Conservation (phyloP, 2,329 filamentous ascomycete genomes). For the Aspergillus tamarii region DNA sequence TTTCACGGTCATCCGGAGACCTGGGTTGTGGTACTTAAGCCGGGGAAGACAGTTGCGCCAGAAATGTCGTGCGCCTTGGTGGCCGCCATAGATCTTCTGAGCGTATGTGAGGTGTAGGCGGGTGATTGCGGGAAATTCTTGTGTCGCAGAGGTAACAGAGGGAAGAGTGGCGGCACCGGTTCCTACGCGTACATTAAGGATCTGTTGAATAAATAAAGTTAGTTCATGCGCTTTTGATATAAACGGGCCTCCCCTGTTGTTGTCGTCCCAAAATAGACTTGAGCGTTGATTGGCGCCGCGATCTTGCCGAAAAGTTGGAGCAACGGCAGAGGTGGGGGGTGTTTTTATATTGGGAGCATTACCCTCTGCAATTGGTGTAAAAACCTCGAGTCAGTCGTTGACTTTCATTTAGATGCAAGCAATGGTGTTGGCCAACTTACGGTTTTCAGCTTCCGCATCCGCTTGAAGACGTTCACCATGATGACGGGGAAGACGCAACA, state of each 20-base stretch:
- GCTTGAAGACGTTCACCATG: constrained; percentile 59
- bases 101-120: constrained; percentile 50
- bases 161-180: constrained; percentile 83
- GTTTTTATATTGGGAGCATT: constrained; percentile 12
- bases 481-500: constrained; percentile 22
- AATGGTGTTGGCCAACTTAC: constrained; percentile 47
- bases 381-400: constrained; percentile 4
- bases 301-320: neutral
- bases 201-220: constrained; percentile 48
- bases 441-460: constrained; percentile 73
- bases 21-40: constrained; percentile 92
- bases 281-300: neutral
- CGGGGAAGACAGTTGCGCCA: constrained; percentile 81
- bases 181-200: constrained; percentile 76
- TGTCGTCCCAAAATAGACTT: too few species aligned
- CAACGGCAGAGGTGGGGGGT: neutral
- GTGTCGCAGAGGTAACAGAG: constrained; percentile 29
- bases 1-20: constrained; percentile 79
- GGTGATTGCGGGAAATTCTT: constrained; percentile 43
- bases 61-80: constrained; percentile 71
- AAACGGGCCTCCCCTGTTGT: neutral
- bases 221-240: neutral
- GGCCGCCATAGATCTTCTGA: constrained; percentile 44
- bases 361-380: constrained; percentile 30
- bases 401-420: neutral